Evolutionary conservation across 148 eudicot genomes (phyloP).

Genomic region (Diospyros lotus): DNA sequence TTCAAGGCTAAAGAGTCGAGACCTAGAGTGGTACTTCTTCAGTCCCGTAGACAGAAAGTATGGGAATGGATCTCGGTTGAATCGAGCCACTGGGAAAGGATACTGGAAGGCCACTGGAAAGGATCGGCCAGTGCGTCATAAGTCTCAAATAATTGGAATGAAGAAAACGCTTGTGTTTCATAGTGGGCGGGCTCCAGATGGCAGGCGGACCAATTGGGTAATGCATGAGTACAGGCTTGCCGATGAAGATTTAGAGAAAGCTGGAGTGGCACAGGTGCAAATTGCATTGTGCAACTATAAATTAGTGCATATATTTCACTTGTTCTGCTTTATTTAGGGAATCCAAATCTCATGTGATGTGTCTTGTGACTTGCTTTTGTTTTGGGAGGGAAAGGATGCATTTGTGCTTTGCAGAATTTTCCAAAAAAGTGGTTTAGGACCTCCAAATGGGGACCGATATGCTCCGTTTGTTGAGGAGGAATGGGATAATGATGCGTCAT

Average conservation of each 20-base stretch:
- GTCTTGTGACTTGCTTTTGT: conserved; percentile 4
- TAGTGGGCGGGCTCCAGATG: conserved; percentile 35
- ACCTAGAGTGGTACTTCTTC: conserved; percentile 39
- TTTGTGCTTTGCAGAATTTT: conserved; percentile 38
- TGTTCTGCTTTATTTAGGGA: conserved; percentile 12
- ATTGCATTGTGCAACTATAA: conserved; percentile 5
- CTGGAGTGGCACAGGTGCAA: conserved; percentile 26
- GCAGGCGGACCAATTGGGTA: conserved; percentile 41
- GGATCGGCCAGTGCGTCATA: conserved; percentile 30
- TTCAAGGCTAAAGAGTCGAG: conserved; percentile 34
- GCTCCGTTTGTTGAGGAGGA: conserved; percentile 43
- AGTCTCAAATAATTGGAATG: conserved; percentile 29
- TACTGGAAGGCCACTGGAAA: conserved; percentile 49
- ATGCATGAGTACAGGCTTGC: conserved; percentile 41
- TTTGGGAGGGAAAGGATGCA: conserved; percentile 43
- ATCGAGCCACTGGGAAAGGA: conserved; percentile 33
- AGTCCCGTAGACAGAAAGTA: conserved; percentile 38
- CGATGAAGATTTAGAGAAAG: conserved; percentile 27
- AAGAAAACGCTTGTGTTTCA: conserved; percentile 40
- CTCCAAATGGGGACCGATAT: conserved; percentile 39
- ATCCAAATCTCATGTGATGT: conserved; percentile 6
- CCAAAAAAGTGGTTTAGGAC: conserved; percentile 44
- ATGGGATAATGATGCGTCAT: conserved; percentile 31
- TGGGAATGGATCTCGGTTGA: conserved; percentile 33
- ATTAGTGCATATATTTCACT: conserved; percentile 2